Conservation (phyloP, 495 filamentous ascomycete species). For the Penicillium paradoxum region DNA sequence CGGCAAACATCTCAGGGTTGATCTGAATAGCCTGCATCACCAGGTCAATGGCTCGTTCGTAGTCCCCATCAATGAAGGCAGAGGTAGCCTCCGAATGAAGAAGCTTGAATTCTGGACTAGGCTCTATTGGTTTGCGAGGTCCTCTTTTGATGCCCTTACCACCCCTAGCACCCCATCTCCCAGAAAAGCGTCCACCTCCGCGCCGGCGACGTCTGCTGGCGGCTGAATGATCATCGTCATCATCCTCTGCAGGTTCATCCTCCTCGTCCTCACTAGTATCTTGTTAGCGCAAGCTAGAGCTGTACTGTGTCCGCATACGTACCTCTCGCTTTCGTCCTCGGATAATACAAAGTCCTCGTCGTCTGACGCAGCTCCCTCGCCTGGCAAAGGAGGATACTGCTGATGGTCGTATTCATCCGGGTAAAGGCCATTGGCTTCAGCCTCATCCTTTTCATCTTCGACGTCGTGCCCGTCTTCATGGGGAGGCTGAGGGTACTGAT, state of each 20-base stretch:
- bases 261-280: constrained; percentile 16
- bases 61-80: constrained; percentile 62
- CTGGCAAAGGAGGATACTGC: neutral
- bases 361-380: constrained; percentile 14
- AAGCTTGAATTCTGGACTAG: constrained; percentile 68
- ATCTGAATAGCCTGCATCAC: constrained; percentile 66
- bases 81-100: constrained; percentile 65
- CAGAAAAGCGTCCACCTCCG: constrained; percentile 38
- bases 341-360: constrained; percentile 28
- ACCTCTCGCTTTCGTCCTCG: constrained; percentile 35
- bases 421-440: neutral
- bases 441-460: constrained; percentile 11
- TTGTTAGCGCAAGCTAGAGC: neutral
- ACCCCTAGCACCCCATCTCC: constrained; percentile 43
- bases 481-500: neutral
- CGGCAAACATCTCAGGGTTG: constrained; percentile 77
- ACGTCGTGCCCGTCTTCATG: neutral
- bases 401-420: neutral
- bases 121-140: constrained; percentile 67
- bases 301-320: neutral
- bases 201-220: constrained; percentile 30
- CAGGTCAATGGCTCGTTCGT: constrained; percentile 57
- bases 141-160: constrained; percentile 53
- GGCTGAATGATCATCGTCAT: constrained; percentile 27
- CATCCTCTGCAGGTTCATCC: constrained; percentile 22